phyloP scores from a whole-genome alignment of 2,329 filamentous ascomycete species.

The Apiospora saccharicola region DNA sequence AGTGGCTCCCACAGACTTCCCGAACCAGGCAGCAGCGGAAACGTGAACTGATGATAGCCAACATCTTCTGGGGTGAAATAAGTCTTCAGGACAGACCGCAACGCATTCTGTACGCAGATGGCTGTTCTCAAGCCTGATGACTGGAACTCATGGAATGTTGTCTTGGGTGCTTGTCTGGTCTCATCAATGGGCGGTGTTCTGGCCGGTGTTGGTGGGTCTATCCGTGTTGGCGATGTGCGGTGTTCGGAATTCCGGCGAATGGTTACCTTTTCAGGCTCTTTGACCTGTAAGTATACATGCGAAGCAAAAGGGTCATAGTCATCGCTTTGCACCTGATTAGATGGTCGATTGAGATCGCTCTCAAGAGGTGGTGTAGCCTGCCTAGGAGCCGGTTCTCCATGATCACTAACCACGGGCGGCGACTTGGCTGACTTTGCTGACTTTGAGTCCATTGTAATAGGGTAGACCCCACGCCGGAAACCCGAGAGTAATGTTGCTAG shows the following conservation, averaged over 20 bases:
- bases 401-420: background rate
- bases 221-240: background rate
- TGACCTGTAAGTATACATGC: constrained; percentile 33
- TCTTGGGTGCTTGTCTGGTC: constrained; percentile 31
- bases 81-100: constrained; percentile 59
- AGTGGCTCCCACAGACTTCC: constrained; percentile 62
- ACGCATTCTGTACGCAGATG: constrained; percentile 62
- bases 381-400: background rate
- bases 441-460: background rate
- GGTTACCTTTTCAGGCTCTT: constrained; percentile 2
- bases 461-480: background rate
- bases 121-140: constrained; percentile 53
- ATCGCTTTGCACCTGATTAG: background rate
- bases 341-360: background rate
- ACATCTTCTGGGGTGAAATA: constrained; percentile 58
- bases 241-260: constrained; percentile 26
- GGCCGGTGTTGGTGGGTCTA: constrained; percentile 31
- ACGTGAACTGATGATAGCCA: constrained; percentile 57
- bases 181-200: constrained; percentile 52
- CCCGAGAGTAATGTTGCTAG: constrained; percentile 6
- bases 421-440: background rate
- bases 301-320: constrained; percentile 55
- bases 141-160: constrained; percentile 55
- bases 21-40: constrained; percentile 56
- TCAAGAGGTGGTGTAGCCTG: constrained; percentile 6